Percentiles rank a stretch among this genome's conserved stretches.
Evolutionary conservation across 768 basidiomycete species (phyloP).

Genomic region (Pulveroboletus sp.): DNA sequence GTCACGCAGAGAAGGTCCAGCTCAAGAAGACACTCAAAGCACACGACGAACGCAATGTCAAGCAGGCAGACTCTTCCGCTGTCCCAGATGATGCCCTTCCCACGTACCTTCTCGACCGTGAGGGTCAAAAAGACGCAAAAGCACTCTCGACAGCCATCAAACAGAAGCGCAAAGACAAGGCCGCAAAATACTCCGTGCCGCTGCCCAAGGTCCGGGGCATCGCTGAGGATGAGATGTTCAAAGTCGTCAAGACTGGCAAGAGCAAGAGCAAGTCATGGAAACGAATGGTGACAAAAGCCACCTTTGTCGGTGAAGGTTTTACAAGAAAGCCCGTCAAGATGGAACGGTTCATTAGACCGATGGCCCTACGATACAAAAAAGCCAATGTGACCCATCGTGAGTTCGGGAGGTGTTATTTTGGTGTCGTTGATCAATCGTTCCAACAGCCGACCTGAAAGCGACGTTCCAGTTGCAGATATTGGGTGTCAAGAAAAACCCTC

Average conservation of each 20-base stretch:
- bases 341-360: constrained; percentile 96
- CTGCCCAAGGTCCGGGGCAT: constrained; percentile 96
- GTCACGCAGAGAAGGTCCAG: constrained; percentile 96
- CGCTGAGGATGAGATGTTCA: constrained; percentile 99
- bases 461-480: constrained; percentile 98
- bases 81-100: constrained; percentile 90
- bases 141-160: constrained; percentile 94
- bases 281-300: constrained; percentile 98
- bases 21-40: constrained; percentile 99
- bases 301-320: constrained; percentile 97
- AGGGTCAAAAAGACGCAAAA: constrained; percentile 98
- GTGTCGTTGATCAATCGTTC: background rate
- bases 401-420: constrained; percentile 19
- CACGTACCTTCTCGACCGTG: constrained; percentile 92
- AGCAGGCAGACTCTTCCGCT: constrained; percentile 80
- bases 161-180: constrained; percentile 98
- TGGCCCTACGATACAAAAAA: constrained; percentile 96
- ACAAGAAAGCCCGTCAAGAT: constrained; percentile 98
- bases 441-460: constrained; percentile 87
- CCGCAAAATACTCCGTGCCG: constrained; percentile 95
- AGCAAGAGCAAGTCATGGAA: constrained; percentile 97
- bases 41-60: constrained; percentile 98
- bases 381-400: constrained; percentile 98
- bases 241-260: constrained; percentile 97
- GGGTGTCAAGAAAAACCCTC: constrained; percentile 99